Conservation (phyloP, 768 basidiomycete genomes). For the Tricholoma hemisulphureum region DNA sequence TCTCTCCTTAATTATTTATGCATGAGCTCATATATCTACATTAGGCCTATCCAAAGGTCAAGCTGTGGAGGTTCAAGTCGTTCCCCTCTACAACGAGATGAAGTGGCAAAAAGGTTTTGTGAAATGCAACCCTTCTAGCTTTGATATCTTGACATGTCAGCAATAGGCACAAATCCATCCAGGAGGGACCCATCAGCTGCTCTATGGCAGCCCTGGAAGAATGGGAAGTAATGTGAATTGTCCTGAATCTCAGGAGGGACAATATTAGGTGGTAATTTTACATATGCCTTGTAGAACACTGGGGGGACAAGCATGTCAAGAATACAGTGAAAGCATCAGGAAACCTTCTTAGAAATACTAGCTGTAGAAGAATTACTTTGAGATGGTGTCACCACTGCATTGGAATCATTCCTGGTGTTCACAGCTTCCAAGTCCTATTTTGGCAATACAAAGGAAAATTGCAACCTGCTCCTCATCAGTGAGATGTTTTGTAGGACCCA, state of each 20-base stretch:
- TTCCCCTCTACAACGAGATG: too few relatives aligned
- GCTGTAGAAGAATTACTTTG: background rate
- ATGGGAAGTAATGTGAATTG: conserved; percentile 26
- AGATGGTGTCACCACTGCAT: too few relatives aligned
- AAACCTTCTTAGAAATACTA: background rate
- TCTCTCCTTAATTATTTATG: too few relatives aligned
- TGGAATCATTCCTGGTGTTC: too few relatives aligned
- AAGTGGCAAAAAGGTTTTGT: conserved; percentile 32
- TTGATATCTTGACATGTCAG: conserved; percentile 16
- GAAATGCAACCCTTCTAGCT: conserved; percentile 30
- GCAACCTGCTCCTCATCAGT: too few relatives aligned
- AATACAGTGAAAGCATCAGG: conserved; percentile 12
- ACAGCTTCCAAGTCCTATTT: too few relatives aligned
- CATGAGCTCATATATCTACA: too few relatives aligned
- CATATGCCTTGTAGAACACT: conserved; percentile 22
- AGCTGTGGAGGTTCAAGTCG: too few relatives aligned
- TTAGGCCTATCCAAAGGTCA: too few relatives aligned
- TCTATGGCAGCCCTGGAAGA: conserved; percentile 22
- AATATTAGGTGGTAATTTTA: conserved; percentile 19
- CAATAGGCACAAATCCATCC: conserved; percentile 18
- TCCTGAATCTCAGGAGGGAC: conserved; percentile 20
- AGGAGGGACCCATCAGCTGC: conserved; percentile 30
- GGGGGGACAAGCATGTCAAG: conserved; percentile 13
- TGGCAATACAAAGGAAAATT: too few relatives aligned
- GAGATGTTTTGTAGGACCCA: too few relatives aligned